A percentile compares a stretch with the other conserved stretches of the same genome.
Conservation (phyloP, 2,329 filamentous ascomycete genomes). For the Sphaerulina vaccinii region DNA sequence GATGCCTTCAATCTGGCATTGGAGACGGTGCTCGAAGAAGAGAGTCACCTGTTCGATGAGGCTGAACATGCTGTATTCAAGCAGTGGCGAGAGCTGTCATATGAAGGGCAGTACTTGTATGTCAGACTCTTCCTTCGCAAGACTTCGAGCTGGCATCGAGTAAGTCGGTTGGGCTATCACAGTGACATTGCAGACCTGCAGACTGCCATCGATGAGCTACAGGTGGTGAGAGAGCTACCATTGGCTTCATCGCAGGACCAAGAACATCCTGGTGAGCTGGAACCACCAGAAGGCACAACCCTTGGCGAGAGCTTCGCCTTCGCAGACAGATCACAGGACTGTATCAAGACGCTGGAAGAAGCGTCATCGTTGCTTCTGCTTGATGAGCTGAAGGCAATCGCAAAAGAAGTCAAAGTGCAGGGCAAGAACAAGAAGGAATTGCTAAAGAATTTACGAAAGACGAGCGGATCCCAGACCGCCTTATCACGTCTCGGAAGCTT, state of each 20-base stretch:
- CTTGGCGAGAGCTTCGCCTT: slow-evolving; percentile 67
- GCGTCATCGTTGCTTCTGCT: slow-evolving; percentile 78
- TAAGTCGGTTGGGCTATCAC: slow-evolving; percentile 74
- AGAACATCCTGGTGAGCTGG: slow-evolving; percentile 49
- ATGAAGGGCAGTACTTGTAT: slow-evolving; percentile 92
- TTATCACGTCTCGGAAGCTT: slow-evolving; percentile 65
- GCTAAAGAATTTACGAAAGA: slow-evolving; percentile 67
- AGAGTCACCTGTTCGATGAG: slow-evolving; percentile 80
- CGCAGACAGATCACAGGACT: slow-evolving; percentile 71
- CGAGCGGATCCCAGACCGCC: slow-evolving; percentile 72
- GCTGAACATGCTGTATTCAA: slow-evolving; percentile 75
- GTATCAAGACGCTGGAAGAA: slow-evolving; percentile 76
- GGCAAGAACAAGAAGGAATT: slow-evolving; percentile 87
- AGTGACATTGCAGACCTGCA: slow-evolving; percentile 76
- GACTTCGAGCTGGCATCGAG: slow-evolving; percentile 84
- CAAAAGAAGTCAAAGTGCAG: slow-evolving; percentile 81
- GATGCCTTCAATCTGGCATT: slow-evolving; percentile 95
- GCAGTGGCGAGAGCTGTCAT: slow-evolving; percentile 70
- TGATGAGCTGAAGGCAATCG: slow-evolving; percentile 80
- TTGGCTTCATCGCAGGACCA: slow-evolving; percentile 37
- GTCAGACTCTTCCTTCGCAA: slow-evolving; percentile 92
- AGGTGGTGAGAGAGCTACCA: slow-evolving; percentile 59
- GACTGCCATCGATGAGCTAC: slow-evolving; percentile 63
- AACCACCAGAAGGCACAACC: slow-evolving; percentile 47
- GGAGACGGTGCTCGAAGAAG: slow-evolving; percentile 84